Conservation (phyloP, 2,329 filamentous ascomycete species). For the Chaetomium strumarium region DNA sequence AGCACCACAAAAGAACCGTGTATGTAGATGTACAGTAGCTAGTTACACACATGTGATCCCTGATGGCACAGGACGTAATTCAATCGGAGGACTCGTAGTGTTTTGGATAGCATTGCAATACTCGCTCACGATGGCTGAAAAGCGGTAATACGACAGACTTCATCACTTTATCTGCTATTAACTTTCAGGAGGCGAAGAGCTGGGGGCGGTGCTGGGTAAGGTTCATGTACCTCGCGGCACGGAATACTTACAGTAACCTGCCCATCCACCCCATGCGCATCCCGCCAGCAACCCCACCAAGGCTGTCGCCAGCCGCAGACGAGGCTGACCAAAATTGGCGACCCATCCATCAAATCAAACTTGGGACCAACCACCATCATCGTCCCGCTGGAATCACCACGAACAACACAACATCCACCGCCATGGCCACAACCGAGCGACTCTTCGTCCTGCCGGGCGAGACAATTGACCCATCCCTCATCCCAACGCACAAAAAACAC, state of each 20-base stretch:
- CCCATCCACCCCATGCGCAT: neutral
- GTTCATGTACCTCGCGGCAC: no score
- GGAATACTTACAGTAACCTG: neutral
- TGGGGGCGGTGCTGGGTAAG: no score
- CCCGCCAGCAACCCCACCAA: slow-evolving; percentile 11
- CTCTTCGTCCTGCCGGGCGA: slow-evolving; percentile 79
- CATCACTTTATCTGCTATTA: no score
- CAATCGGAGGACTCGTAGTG: no score
- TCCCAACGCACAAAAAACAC: slow-evolving; percentile 63
- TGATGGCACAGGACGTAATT: no score
- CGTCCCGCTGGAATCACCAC: neutral
- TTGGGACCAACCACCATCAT: neutral
- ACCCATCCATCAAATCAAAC: neutral
- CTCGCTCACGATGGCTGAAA: no score
- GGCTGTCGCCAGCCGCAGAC: slow-evolving; percentile 15
- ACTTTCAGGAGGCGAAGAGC: no score
- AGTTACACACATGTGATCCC: neutral
- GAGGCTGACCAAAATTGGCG: slow-evolving; percentile 13
- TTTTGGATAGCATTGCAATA: no score
- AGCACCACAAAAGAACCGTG: neutral
- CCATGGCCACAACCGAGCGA: slow-evolving; percentile 32
- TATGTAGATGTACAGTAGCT: neutral
- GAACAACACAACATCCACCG: neutral
- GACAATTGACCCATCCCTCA: slow-evolving; percentile 54
- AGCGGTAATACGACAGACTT: no score